Conservation (phyloP, 345 rosid species). For the Hypericum perforatum region DNA sequence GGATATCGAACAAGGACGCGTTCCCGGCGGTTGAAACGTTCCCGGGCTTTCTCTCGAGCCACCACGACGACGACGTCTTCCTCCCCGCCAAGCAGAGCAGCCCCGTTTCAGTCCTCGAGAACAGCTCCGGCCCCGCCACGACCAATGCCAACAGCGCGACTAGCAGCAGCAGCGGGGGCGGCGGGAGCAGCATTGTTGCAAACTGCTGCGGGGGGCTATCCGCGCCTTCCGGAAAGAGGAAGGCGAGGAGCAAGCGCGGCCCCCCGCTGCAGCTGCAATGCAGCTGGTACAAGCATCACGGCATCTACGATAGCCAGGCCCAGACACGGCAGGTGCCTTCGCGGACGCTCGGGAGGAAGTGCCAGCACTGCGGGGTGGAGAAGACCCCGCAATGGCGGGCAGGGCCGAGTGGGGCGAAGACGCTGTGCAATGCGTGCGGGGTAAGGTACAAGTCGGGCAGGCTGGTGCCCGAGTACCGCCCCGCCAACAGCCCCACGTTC, state of each 20-base stretch:
- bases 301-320: conserved; percentile 12
- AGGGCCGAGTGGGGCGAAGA: conserved; percentile 69
- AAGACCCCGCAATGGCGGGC: conserved; percentile 93
- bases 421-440: conserved; percentile 84
- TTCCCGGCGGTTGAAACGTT: conserved; percentile 66
- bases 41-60: conserved; percentile 22
- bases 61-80: conserved; percentile 23
- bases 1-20: conserved; percentile 65
- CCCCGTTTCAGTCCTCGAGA: conserved; percentile 63
- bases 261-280: background rate
- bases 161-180: conserved; percentile 13
- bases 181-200: background rate
- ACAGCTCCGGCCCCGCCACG: conserved; percentile 30
- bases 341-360: conserved; percentile 49
- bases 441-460: conserved; percentile 81
- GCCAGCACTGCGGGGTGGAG: conserved; percentile 76
- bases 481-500: conserved; percentile 69
- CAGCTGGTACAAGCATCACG: conserved; percentile 24
- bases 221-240: conserved; percentile 1
- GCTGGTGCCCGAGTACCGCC: conserved; percentile 75
- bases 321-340: background rate
- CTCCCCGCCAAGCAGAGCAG: conserved; percentile 35
- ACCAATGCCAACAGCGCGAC: conserved; percentile 8
- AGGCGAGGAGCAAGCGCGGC: conserved; percentile 52
- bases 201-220: too few relatives aligned